Percentiles rank a stretch among this genome's conserved stretches.
Evolutionary conservation across 2,329 filamentous ascomycete genomes (phyloP).

Genomic region (Aspergillus aculeatus): DNA sequence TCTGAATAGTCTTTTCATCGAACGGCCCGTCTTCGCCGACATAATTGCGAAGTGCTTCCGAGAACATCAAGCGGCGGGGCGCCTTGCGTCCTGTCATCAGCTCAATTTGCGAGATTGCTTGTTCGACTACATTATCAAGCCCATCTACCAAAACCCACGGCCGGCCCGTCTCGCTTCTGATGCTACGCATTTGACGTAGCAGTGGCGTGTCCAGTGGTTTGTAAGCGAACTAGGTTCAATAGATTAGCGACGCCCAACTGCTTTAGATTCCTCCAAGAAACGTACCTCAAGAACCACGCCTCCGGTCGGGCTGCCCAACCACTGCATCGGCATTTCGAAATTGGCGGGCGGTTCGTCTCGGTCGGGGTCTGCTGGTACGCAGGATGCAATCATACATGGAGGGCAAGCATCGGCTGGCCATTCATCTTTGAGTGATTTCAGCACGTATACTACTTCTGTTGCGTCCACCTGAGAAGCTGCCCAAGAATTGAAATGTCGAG

Average conservation of each 20-base stretch:
- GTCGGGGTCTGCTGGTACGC: slow-evolving; percentile 69
- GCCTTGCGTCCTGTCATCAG: slow-evolving; percentile 73
- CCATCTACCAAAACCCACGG: slow-evolving; percentile 74
- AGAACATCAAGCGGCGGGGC: slow-evolving; percentile 68
- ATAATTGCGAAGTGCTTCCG: slow-evolving; percentile 53
- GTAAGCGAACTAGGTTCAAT: slow-evolving; percentile 54
- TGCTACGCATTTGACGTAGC: slow-evolving; percentile 64
- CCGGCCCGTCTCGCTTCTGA: slow-evolving; percentile 52
- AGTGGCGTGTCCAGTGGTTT: slow-evolving; percentile 71
- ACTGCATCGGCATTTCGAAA: slow-evolving; percentile 66
- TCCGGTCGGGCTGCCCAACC: slow-evolving; percentile 70
- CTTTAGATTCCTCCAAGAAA: background rate
- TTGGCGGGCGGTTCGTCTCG: slow-evolving; percentile 64
- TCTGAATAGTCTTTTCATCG: slow-evolving; percentile 40
- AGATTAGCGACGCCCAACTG: slow-evolving; percentile 9
- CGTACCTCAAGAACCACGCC: slow-evolving; percentile 70
- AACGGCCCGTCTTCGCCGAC: slow-evolving; percentile 35
- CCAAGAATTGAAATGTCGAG: slow-evolving; percentile 65
- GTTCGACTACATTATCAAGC: slow-evolving; percentile 72
- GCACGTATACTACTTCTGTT: slow-evolving; percentile 48
- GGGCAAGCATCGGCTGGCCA: slow-evolving; percentile 65
- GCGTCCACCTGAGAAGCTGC: slow-evolving; percentile 40
- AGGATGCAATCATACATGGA: slow-evolving; percentile 74
- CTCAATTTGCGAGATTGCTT: slow-evolving; percentile 80
- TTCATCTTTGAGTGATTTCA: slow-evolving; percentile 57